Conservation (phyloP, 2,329 filamentous ascomycete genomes). For the Xylaria sp. region DNA sequence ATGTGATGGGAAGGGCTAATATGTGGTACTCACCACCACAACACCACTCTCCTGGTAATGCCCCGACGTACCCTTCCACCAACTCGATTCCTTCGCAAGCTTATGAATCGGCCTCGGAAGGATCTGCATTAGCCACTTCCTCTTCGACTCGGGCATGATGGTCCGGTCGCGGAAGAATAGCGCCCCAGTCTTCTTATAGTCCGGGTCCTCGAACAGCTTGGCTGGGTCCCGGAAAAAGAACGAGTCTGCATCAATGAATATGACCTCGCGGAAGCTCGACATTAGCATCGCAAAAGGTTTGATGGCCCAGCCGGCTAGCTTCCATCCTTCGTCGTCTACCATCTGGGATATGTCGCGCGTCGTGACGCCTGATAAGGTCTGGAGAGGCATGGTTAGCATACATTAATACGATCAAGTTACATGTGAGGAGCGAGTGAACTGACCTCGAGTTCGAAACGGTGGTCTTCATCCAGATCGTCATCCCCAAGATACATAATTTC, state of each 20-base stretch:
- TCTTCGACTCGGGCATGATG: conserved; percentile 54
- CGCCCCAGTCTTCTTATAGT: conserved; percentile 55
- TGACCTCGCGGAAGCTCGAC: conserved; percentile 59
- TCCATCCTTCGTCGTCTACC: conserved; percentile 58
- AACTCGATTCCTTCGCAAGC: conserved; percentile 52
- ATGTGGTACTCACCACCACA: conserved; percentile 51
- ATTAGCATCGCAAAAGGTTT: conserved; percentile 60
- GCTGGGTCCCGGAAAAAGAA: conserved; percentile 57
- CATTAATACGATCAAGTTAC: background rate
- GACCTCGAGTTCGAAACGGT: conserved; percentile 54
- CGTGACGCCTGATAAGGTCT: conserved; percentile 54
- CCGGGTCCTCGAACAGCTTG: conserved; percentile 56
- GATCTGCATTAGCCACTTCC: conserved; percentile 55
- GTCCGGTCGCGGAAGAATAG: conserved; percentile 60
- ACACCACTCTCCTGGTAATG: conserved; percentile 60
- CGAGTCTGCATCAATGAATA: conserved; percentile 60
- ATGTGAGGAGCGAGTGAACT: background rate
- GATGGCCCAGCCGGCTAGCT: conserved; percentile 57
- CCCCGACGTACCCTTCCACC: conserved; percentile 53
- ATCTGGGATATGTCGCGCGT: conserved; percentile 58
- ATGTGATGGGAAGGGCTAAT: background rate
- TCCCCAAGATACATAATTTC: conserved; percentile 58
- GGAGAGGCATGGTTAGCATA: conserved; percentile 1
- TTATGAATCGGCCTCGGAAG: conserved; percentile 56
- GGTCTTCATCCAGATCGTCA: conserved; percentile 56